Evolutionary conservation across 2,329 filamentous ascomycete species (phyloP), one percentile per base, ranked within the genome.

Genomic region (Fusarium anthophilum): DNA sequence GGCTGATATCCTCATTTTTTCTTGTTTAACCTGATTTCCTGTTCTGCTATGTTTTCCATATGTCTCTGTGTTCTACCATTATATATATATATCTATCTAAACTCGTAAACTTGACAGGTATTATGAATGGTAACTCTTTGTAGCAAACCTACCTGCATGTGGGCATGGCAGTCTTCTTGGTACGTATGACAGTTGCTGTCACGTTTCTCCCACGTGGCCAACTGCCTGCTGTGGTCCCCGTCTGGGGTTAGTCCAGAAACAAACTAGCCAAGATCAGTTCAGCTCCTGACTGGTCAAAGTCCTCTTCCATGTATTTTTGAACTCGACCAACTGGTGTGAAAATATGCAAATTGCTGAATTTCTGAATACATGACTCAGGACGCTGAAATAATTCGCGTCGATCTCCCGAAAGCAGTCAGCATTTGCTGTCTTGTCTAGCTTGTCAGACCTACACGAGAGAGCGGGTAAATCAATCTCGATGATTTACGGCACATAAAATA

Each of bases 201-300:
- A 76, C 67, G 66, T 69, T 76, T 59, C 63, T 72, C 59, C 77
- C 77, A 78, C 77, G 77, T 78, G 77, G 77, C 76, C 58, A 63
- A 56, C 58, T 68, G 30, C 39, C 56, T 69, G 54, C 44, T 70
- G 48, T 55, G 44, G 55, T 73, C 68, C 64, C 48, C 37, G 30
- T 35, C 51, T 50, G 58, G 56, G 62, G 47, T 45, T 51, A 63
- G 38, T 53, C 57, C 57, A 45, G 18, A 53, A 65, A 53, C 18
- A 73, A 63, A 43, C 59, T 48, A 67, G 63, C 59, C 70, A 51
- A 18, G 28, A 26, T 51, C 37, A 59, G 28, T 43, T 54, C 57
- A 45, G 30, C 38, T 56, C 56, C 38, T 48, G 50, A 66, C 41
- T 60, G 58, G 48, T 59, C 58, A 55, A 73, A 61, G 59, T 70